These are phyloP conservation scores for Suhomyces tanzawaensis DNA, from an alignment of 805 yeast genomes.

Conservation along the genomic window DNA sequence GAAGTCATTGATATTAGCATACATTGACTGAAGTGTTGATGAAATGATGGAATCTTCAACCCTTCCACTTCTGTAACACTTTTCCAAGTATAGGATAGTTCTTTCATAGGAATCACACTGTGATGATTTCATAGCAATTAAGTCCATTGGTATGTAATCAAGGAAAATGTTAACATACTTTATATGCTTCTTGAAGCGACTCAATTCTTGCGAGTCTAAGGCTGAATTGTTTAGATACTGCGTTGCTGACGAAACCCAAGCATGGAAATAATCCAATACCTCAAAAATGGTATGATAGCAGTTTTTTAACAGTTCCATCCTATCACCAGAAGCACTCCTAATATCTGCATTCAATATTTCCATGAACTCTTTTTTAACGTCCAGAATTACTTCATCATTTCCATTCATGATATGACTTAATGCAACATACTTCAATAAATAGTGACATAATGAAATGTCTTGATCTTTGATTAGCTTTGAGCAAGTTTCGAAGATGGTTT, in stretches of 20 bases:
- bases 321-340: constrained; percentile 45
- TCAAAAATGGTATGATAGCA: constrained; percentile 75
- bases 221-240: constrained; percentile 27
- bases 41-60: constrained; percentile 40
- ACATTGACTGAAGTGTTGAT: constrained; percentile 67
- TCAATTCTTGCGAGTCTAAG: constrained; percentile 16
- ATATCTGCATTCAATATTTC: constrained; percentile 50
- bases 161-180: constrained; percentile 47
- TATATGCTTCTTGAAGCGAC: constrained; percentile 26
- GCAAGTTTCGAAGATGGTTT: constrained; percentile 56
- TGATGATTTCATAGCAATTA: constrained; percentile 74
- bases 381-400: constrained; percentile 34
- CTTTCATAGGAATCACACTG: constrained; percentile 86
- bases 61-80: constrained; percentile 49
- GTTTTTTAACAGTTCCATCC: constrained; percentile 55
- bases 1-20: constrained; percentile 81
- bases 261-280: constrained; percentile 77
- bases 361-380: constrained; percentile 58
- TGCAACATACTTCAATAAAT: constrained; percentile 73
- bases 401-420: constrained; percentile 59
- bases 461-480: constrained; percentile 65
- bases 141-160: constrained; percentile 56
- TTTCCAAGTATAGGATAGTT: constrained; percentile 82
- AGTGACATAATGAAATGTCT: constrained; percentile 66
- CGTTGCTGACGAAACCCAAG: constrained; percentile 58